Conservation (phyloP, 2,329 filamentous ascomycete species). For the Colletotrichum sp. region DNA sequence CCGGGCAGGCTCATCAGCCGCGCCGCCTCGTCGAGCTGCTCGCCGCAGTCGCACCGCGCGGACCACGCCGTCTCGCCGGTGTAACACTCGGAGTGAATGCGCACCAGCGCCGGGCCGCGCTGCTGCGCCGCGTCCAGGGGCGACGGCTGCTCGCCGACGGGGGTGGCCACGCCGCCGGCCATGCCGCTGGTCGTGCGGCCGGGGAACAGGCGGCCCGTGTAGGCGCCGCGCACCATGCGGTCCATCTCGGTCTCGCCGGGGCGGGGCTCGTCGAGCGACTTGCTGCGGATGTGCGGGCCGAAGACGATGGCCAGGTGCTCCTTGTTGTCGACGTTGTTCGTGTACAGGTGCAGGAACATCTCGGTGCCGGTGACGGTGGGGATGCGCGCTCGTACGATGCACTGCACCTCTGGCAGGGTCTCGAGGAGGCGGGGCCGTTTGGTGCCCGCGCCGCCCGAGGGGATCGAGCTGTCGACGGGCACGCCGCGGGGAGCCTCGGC, state of each 20-base stretch:
- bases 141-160: constrained; percentile 12
- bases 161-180: constrained; percentile 40
- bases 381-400: constrained; percentile 92
- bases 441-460: constrained; percentile 63
- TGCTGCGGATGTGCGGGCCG: constrained; percentile 80
- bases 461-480: constrained; percentile 64
- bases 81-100: constrained; percentile 98
- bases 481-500: constrained; percentile 53
- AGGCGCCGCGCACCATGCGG: constrained; percentile 93
- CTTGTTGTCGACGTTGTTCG: constrained; percentile 91
- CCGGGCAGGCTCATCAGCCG: constrained; percentile 83
- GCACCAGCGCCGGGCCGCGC: constrained; percentile 72
- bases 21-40: constrained; percentile 96
- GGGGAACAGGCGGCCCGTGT: constrained; percentile 85
- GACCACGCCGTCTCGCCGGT: constrained; percentile 99
- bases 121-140: not conserved
- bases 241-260: constrained; percentile 86
- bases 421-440: constrained; percentile 76
- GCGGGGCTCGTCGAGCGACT: constrained; percentile 72
- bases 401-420: constrained; percentile 84
- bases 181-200: constrained; percentile 80
- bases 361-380: constrained; percentile 90
- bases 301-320: constrained; percentile 98
- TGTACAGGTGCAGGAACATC: constrained; percentile 96
- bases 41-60: constrained; percentile 94